A percentile compares a stretch with the other conserved stretches of the same genome.
Conservation (phyloP, 805 yeast species). For the Yamadazyma kitorensis region DNA sequence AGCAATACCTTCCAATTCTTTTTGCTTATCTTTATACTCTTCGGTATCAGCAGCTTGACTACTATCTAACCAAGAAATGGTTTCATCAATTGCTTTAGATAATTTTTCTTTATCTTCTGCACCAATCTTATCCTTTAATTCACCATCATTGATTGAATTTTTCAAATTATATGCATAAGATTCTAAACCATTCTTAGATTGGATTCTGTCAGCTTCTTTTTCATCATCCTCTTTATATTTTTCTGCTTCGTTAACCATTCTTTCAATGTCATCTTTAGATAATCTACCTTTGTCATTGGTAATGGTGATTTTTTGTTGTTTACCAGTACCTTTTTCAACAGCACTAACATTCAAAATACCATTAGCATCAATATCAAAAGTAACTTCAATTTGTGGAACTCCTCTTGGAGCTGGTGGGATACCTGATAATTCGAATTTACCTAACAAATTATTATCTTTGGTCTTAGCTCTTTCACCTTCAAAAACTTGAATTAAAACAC, state of each 20-base stretch:
- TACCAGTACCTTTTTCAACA: conserved; percentile 92
- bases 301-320: conserved; percentile 85
- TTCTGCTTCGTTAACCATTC: conserved; percentile 98
- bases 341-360: conserved; percentile 87
- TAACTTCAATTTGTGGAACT: conserved; percentile 85
- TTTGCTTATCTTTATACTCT: conserved; percentile 38
- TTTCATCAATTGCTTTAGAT: conserved; percentile 39
- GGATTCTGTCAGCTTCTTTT: conserved; percentile 77
- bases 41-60: conserved; percentile 39
- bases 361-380: conserved; percentile 83
- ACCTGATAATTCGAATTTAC: conserved; percentile 82
- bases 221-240: conserved; percentile 90
- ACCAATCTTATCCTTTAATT: conserved; percentile 42
- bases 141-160: conserved; percentile 57
- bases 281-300: conserved; percentile 94
- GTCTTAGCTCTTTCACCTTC: conserved; percentile 97
- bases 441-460: conserved; percentile 86
- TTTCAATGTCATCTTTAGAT: conserved; percentile 89
- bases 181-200: conserved; percentile 84
- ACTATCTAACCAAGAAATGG: conserved; percentile 39
- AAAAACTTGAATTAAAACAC: conserved; percentile 88
- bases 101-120: conserved; percentile 52
- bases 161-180: conserved; percentile 82
- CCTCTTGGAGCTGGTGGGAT: conserved; percentile 93
- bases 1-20: conserved; percentile 39